Evolutionary conservation across 129 eudicot species (phyloP).

Genomic region (Flaveria linearis): DNA sequence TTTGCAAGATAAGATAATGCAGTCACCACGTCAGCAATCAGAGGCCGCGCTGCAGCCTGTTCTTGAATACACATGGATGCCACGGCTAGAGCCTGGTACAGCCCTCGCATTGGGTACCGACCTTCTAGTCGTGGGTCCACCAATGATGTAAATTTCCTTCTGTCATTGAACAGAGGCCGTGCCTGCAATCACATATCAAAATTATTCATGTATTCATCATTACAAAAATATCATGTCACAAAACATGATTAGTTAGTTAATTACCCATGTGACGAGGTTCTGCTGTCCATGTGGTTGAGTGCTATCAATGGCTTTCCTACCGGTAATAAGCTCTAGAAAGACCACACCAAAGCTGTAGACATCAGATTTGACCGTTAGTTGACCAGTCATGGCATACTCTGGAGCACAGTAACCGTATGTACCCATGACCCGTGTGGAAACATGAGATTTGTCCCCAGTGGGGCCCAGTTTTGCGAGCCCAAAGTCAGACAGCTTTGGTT

Average conservation of each 20-base stretch:
- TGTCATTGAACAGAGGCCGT: conserved; percentile 48
- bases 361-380: conserved; percentile 61
- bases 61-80: conserved; percentile 62
- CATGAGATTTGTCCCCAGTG: conserved; percentile 67
- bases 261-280: conserved; percentile 61
- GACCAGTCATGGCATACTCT: conserved; percentile 71
- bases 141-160: conserved; percentile 38
- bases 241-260: neutral
- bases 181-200: conserved; percentile 34
- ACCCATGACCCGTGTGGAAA: conserved; percentile 79
- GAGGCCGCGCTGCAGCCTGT: conserved; percentile 48
- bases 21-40: conserved; percentile 58
- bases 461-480: conserved; percentile 78
- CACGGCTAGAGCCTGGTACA: conserved; percentile 52
- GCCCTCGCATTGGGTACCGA: conserved; percentile 38
- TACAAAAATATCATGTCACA: neutral
- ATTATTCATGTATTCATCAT: neutral
- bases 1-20: conserved; percentile 87
- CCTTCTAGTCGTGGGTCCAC: conserved; percentile 61
- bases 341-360: conserved; percentile 72
- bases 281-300: conserved; percentile 56
- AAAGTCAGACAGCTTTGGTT: conserved; percentile 64
- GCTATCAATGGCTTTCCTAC: conserved; percentile 60
- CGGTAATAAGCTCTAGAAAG: conserved; percentile 65
- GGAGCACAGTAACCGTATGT: conserved; percentile 80